Evolutionary conservation across 1,284 basidiomycete genomes (phyloP).

Genomic region (Boletellus deceptivus): DNA sequence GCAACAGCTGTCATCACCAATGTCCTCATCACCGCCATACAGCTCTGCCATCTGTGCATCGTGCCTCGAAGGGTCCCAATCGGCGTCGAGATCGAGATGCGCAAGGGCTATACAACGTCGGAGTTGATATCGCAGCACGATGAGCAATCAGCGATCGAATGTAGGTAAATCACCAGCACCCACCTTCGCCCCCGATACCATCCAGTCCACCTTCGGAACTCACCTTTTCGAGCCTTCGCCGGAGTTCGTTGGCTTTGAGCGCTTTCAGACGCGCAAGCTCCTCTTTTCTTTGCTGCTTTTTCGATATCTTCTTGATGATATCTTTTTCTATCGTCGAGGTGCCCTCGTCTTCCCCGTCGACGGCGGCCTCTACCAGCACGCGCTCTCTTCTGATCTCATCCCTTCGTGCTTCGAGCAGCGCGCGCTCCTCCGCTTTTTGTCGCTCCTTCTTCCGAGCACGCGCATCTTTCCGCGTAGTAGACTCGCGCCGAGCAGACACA

Average conservation of each 20-base stretch:
- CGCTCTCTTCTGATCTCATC: slow-evolving; percentile 77
- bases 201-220: slow-evolving; percentile 61
- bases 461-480: slow-evolving; percentile 79
- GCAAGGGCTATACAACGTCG: slow-evolving; percentile 45
- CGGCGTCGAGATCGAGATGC: slow-evolving; percentile 71
- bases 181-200: slow-evolving; percentile 42
- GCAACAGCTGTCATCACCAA: slow-evolving; percentile 7
- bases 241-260: slow-evolving; percentile 82
- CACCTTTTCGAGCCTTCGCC: slow-evolving; percentile 71
- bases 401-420: slow-evolving; percentile 81
- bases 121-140: background rate
- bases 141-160: background rate
- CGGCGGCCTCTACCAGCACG: slow-evolving; percentile 18
- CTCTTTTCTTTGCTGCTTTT: slow-evolving; percentile 54
- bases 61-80: slow-evolving; percentile 81
- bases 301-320: slow-evolving; percentile 33
- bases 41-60: slow-evolving; percentile 75
- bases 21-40: slow-evolving; percentile 52
- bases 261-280: slow-evolving; percentile 79
- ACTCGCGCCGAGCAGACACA: slow-evolving; percentile 71
- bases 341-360: slow-evolving; percentile 9
- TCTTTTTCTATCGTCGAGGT: background rate
- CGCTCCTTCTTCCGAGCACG: slow-evolving; percentile 73
- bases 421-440: slow-evolving; percentile 77
- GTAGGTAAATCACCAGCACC: slow-evolving; percentile 1